Evolutionary conservation across 1,284 basidiomycete genomes (phyloP).

Genomic region (Ceratorhiza oryzae-sativae): DNA sequence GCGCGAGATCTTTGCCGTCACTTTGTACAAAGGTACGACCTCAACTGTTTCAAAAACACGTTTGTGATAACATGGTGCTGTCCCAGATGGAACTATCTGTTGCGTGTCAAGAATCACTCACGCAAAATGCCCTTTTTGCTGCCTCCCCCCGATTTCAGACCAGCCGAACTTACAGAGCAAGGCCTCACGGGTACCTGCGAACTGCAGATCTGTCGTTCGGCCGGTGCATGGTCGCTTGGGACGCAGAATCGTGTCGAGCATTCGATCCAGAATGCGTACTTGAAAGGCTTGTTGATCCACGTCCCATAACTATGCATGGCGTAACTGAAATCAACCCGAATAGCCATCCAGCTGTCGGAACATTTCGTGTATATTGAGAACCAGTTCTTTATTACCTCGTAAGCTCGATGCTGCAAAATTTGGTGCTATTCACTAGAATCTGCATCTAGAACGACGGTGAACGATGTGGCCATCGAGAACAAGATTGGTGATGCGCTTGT

Average conservation of each 20-base stretch:
- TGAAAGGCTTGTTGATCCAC: constrained; percentile 68
- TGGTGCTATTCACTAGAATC: not conserved
- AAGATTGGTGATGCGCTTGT: constrained; percentile 95
- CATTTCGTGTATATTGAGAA: constrained; percentile 96
- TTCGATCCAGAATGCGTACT: constrained; percentile 94
- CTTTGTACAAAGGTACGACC: constrained; percentile 82
- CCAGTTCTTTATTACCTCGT: constrained; percentile 98
- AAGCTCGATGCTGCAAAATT: constrained; percentile 27
- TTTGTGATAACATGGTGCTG: constrained; percentile 43
- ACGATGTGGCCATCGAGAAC: constrained; percentile 90
- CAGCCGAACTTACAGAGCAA: constrained; percentile 78
- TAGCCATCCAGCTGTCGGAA: constrained; percentile 94
- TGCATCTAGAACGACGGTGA: constrained; percentile 73
- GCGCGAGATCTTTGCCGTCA: constrained; percentile 94
- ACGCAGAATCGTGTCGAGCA: constrained; percentile 86
- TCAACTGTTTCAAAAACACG: constrained; percentile 36
- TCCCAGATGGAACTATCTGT: constrained; percentile 84
- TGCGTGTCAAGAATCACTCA: constrained; percentile 95
- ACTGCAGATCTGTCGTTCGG: constrained; percentile 94
- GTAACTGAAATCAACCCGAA: not conserved
- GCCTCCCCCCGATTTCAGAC: constrained; percentile 91
- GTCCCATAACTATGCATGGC: not conserved
- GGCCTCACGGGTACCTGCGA: constrained; percentile 96
- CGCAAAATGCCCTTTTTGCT: constrained; percentile 93
- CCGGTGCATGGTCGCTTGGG: constrained; percentile 96